A percentile compares a stretch with the other conserved stretches of the same genome.
Evolutionary conservation across 768 basidiomycete genomes (phyloP).

Genomic region (Pleurotus citrinopileatus): DNA sequence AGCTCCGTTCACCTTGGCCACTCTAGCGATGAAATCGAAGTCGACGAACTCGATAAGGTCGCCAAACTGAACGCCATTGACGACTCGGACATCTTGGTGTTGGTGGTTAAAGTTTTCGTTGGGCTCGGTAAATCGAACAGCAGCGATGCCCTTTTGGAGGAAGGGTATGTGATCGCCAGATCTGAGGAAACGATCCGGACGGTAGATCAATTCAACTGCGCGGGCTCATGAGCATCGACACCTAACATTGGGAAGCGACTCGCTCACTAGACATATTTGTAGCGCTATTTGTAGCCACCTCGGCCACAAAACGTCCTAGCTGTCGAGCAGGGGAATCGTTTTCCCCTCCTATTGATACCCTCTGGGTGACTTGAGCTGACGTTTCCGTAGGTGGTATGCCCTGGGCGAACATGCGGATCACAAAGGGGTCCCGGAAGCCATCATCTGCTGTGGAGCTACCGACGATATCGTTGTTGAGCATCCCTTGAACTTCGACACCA

Average conservation of each 20-base stretch:
- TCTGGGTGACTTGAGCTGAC: slow-evolving; percentile 27
- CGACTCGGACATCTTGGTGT: slow-evolving; percentile 52
- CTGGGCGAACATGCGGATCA: slow-evolving; percentile 49
- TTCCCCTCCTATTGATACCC: slow-evolving; percentile 45
- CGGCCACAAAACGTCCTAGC: slow-evolving; percentile 50
- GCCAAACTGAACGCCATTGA: slow-evolving; percentile 46
- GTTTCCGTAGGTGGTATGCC: slow-evolving; percentile 47
- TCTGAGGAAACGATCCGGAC: slow-evolving; percentile 51
- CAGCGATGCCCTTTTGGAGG: slow-evolving; percentile 47
- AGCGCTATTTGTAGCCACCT: slow-evolving; percentile 44
- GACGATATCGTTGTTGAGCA: slow-evolving; percentile 58
- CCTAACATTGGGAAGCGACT: not conserved
- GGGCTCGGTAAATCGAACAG: slow-evolving; percentile 56
- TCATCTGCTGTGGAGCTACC: slow-evolving; percentile 50
- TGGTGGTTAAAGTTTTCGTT: slow-evolving; percentile 57
- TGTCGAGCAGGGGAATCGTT: slow-evolving; percentile 52
- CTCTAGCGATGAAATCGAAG: slow-evolving; percentile 48
- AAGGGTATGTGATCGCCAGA: slow-evolving; percentile 56
- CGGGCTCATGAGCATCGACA: not conserved
- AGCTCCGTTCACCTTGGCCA: slow-evolving; percentile 50
- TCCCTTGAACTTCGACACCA: slow-evolving; percentile 50
- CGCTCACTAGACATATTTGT: slow-evolving; percentile 48
- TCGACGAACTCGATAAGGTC: slow-evolving; percentile 54
- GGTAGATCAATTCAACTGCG: slow-evolving; percentile 48
- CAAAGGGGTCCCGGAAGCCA: slow-evolving; percentile 41